A percentile compares a stretch with the other conserved stretches of the same genome.
Evolutionary conservation across 768 basidiomycete genomes (phyloP).

Genomic region (Russula olivacea): DNA sequence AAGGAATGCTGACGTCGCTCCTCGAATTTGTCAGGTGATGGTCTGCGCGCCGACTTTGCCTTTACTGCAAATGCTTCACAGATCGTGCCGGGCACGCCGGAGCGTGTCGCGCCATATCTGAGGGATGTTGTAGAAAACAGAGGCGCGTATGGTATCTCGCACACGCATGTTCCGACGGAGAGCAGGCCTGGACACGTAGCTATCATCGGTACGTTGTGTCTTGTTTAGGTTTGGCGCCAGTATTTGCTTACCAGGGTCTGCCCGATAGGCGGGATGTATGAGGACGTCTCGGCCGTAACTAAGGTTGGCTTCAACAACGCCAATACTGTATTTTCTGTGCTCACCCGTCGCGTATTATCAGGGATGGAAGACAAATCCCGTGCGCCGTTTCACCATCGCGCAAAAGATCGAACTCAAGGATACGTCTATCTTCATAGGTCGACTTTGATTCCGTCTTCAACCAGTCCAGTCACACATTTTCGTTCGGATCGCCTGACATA

Average conservation of each 20-base stretch:
- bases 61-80: constrained; percentile 60
- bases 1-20: background rate
- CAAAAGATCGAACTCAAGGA: background rate
- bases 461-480: constrained; percentile 67
- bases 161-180: constrained; percentile 84
- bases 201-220: constrained; percentile 54
- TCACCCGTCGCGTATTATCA: constrained; percentile 29
- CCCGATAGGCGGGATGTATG: constrained; percentile 71
- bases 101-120: constrained; percentile 67
- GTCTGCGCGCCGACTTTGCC: constrained; percentile 74
- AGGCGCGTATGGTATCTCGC: constrained; percentile 79
- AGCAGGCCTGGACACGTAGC: constrained; percentile 87
- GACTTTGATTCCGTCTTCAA: constrained; percentile 89
- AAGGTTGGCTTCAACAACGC: constrained; percentile 42
- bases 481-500: constrained; percentile 86
- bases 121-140: constrained; percentile 57
- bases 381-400: constrained; percentile 27
- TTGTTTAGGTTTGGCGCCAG: background rate
- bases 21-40: constrained; percentile 51
- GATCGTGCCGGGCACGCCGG: constrained; percentile 44
- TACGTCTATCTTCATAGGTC: constrained; percentile 34
- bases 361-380: constrained; percentile 87
- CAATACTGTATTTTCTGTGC: background rate
- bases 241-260: background rate
- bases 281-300: constrained; percentile 83